Conservation (phyloP, 371 early-diverging fungal genomes). For the Lichtheimia hyalospora region DNA sequence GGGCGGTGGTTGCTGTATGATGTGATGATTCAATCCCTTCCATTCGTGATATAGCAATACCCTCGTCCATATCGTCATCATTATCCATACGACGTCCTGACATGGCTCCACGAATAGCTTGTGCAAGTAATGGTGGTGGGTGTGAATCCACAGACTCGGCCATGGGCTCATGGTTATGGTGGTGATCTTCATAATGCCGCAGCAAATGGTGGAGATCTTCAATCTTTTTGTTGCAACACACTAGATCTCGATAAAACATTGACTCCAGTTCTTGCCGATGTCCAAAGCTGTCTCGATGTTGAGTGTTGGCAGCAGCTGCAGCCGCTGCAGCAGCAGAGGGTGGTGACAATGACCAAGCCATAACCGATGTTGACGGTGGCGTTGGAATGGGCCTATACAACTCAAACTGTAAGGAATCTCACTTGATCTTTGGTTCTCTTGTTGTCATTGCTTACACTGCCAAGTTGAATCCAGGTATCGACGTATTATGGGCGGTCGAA, state of each 20-base stretch:
- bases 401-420: no score
- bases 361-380: not conserved
- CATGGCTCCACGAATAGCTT: not conserved
- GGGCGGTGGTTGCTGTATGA: not conserved
- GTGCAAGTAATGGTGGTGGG: not conserved
- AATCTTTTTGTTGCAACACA: conserved; percentile 86
- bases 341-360: conserved; percentile 7
- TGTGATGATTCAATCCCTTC: not conserved
- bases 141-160: not conserved
- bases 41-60: no score
- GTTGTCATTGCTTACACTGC: no score
- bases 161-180: conserved; percentile 7
- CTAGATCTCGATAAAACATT: conserved; percentile 86
- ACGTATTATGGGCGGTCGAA: no score
- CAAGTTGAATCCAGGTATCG: no score
- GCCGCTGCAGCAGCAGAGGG: conserved; percentile 6
- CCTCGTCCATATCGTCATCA: no score
- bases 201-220: conserved; percentile 87
- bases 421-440: no score
- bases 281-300: conserved; percentile 69
- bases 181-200: conserved; percentile 92
- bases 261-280: conserved; percentile 79
- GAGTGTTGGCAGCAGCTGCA: conserved; percentile 14
- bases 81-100: not conserved
- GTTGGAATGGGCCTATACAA: not conserved